Conservation (phyloP, 176 grass and related monocot genomes). For the Oryza glaberrima region DNA sequence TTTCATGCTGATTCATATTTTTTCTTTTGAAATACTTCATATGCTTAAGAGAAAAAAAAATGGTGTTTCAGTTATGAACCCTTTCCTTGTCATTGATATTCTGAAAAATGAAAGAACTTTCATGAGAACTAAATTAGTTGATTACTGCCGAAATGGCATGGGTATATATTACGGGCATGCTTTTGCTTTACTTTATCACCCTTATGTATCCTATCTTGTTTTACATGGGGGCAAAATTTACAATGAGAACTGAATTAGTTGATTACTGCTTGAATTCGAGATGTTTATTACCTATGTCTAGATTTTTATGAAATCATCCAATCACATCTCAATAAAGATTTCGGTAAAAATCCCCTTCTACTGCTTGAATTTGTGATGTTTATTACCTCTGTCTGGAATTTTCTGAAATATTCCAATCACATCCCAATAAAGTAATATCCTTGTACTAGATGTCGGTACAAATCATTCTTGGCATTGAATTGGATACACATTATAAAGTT, state of each 20-base stretch:
- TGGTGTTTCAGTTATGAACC: neutral
- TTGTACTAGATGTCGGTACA: neutral
- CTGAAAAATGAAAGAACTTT: constrained; percentile 6
- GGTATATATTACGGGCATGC: neutral
- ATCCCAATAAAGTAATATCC: neutral
- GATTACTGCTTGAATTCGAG: neutral
- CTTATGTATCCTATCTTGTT: neutral
- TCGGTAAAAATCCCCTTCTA: neutral
- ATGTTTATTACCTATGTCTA: neutral
- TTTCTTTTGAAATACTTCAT: neutral
- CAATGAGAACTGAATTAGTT: no score
- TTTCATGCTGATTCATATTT: constrained; percentile 15
- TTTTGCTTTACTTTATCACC: constrained; percentile 8
- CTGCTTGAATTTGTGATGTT: neutral
- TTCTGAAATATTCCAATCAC: neutral
- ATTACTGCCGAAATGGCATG: neutral
- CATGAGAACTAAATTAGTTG: constrained; percentile 1
- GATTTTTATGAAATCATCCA: neutral
- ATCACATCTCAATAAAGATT: neutral
- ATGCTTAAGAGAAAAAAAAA: neutral
- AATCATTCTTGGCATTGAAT: constrained; percentile 9
- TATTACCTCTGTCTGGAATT: neutral
- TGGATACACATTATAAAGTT: constrained; percentile 5
- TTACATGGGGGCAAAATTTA: neutral
- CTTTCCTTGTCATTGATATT: constrained; percentile 18